Conservation (phyloP, 1,284 basidiomycete species). For the Ganoderma leucocontextum region DNA sequence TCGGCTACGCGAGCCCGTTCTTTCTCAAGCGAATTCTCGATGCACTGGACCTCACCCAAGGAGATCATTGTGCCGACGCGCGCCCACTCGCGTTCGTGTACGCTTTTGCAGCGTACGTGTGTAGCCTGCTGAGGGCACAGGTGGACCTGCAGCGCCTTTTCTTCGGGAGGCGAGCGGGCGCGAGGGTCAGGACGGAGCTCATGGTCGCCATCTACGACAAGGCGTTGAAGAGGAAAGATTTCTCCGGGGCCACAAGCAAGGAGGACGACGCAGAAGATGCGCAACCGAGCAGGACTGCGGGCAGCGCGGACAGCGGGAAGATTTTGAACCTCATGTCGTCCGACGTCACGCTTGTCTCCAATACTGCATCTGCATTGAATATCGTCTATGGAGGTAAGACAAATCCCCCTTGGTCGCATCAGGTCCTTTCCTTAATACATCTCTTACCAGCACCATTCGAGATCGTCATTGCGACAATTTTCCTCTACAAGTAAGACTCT, state of each 20-base stretch:
- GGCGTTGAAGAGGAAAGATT: conserved; percentile 85
- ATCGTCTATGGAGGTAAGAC: conserved; percentile 68
- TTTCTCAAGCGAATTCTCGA: conserved; percentile 74
- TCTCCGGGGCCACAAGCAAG: conserved; percentile 63
- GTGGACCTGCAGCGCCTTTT: conserved; percentile 83
- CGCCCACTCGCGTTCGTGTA: conserved; percentile 75
- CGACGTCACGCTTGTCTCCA: conserved; percentile 66
- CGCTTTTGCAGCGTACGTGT: conserved; percentile 71
- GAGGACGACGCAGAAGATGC: conserved; percentile 40
- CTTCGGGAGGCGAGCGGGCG: conserved; percentile 74
- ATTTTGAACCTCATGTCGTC: conserved; percentile 85
- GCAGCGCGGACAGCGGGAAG: conserved; percentile 78
- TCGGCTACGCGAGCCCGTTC: conserved; percentile 76
- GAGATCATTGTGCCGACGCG: conserved; percentile 47
- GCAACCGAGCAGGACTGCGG: conserved; percentile 64
- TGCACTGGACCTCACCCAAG: conserved; percentile 38
- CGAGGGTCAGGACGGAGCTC: conserved; percentile 75
- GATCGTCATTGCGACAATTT: conserved; percentile 75
- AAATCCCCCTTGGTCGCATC: background rate
- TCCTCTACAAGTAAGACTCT: conserved; percentile 73
- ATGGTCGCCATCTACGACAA: conserved; percentile 92
- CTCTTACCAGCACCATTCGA: conserved; percentile 72
- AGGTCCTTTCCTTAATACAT: background rate
- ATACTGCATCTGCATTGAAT: conserved; percentile 60
- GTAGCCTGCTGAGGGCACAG: conserved; percentile 67